A percentile compares a stretch with the other conserved stretches of the same genome.
These are phyloP conservation scores for Globisporangium paddicum DNA, from an alignment of 352 stramenopile species.

Conservation along the genomic window DNA sequence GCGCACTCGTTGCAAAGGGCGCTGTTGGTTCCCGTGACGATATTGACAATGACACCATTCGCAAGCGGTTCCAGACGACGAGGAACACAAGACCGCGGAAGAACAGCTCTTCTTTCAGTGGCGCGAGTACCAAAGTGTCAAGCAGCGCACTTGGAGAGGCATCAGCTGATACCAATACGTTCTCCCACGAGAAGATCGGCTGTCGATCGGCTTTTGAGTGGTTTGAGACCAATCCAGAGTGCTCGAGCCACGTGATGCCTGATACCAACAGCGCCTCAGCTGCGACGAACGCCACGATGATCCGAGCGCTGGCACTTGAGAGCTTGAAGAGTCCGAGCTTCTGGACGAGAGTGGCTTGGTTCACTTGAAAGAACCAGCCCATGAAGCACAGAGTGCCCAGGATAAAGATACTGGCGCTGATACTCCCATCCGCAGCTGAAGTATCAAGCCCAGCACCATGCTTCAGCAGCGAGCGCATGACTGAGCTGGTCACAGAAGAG, in stretches of 20 bases:
- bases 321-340: neutral
- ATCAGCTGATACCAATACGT: conserved; percentile 1
- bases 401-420: conserved; percentile 19
- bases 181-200: conserved; percentile 20
- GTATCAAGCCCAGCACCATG: conserved; percentile 4
- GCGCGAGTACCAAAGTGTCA: conserved; percentile 31
- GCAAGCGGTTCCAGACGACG: conserved; percentile 39
- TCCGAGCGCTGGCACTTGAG: neutral
- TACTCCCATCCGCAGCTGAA: neutral
- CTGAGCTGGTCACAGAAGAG: conserved; percentile 14
- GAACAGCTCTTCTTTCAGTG: conserved; percentile 56
- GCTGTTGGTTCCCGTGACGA: neutral
- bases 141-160: conserved; percentile 5
- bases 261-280: neutral
- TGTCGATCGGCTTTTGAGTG: neutral
- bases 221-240: neutral
- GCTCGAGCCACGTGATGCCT: conserved; percentile 1
- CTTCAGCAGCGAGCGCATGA: conserved; percentile 15
- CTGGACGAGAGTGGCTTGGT: neutral
- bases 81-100: conserved; percentile 53
- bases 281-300: neutral
- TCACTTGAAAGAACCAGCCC: conserved; percentile 31
- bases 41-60: conserved; percentile 7
- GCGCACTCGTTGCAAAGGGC: conserved; percentile 11
- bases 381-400: conserved; percentile 24